Base-by-base conservation (phyloP, 208 protist genomes). In the Leishmania major region DNA sequence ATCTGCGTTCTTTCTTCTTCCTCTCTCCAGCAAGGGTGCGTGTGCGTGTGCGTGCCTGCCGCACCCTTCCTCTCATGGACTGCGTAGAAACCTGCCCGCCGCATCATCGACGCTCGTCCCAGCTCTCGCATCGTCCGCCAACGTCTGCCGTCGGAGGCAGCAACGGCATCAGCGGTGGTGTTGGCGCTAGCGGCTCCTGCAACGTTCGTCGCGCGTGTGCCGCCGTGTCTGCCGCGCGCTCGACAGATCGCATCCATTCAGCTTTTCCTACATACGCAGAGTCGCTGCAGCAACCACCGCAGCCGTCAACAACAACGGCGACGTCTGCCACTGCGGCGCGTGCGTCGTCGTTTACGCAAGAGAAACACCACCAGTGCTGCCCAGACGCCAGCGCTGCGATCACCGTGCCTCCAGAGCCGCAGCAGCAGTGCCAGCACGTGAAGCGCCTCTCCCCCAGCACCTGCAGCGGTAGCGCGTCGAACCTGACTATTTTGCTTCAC, bases 391-490 rank as follows among this genome's bases (percentile, higher is more conserved):
- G 28, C 45, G 40, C 69, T 28, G 31, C 49, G 47, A 53, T 17
- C 37, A 78, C 57, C 35, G 22, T 19, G 35, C 25, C n/a, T 25
- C 22, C 6, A 66, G 17, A 40, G 28, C 76, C 51, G 62, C 75
- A 49, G 40, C 75, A 47, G 22, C 51, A 78, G 75, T 37, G 31
- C 11, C 72, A 67, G 53, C 28, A 76, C n/a, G 40, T 13, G 13
- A 78, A 81, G 40, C 40, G 43, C 31, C 66, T 82, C 25, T 79
- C 83, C 17, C 66, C 79, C 66, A 80, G 78, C 73, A 69, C 57
- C 35, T 77, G n/a, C 60, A 66, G 75, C 70, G 66, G 62, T 55
- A 85, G 82, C 72, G 73, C 70, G n/a, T 85, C 82, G 31, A 82
- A 79, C 55, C 55, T 80, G 49, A 81, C 77, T 22, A 49, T 78